Percentiles rank a stretch among this genome's conserved stretches.
Evolutionary conservation across 176 grass and related monocot species (phyloP).

Genomic region (Pharus latifolius): DNA sequence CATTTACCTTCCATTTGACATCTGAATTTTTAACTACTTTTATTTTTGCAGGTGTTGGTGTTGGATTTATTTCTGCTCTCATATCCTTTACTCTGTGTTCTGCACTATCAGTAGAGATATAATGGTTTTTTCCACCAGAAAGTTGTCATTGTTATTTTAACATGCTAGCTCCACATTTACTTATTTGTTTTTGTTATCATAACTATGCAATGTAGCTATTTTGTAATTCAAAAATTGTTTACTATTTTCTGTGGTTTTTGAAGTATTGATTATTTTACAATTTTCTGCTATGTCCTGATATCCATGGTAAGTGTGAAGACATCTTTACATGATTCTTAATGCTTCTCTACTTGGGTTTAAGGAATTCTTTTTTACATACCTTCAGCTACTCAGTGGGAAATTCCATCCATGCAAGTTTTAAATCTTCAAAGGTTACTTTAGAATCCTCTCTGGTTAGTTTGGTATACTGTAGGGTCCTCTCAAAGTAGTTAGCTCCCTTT

Average conservation of each 20-base stretch:
- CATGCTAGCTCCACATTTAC: too few relatives aligned
- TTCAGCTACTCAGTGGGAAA: too few relatives aligned
- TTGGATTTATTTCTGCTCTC: conserved; percentile 53
- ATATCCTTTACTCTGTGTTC: conserved; percentile 32
- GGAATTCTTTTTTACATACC: too few relatives aligned
- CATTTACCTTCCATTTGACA: background rate
- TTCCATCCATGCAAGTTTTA: too few relatives aligned
- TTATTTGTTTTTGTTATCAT: background rate
- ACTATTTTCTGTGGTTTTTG: background rate
- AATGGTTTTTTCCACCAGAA: background rate
- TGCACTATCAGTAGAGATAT: background rate
- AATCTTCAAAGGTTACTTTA: too few relatives aligned
- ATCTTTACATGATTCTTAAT: too few relatives aligned
- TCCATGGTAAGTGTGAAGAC: too few relatives aligned
- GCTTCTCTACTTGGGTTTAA: too few relatives aligned
- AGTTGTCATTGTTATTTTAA: background rate
- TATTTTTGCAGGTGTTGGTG: conserved; percentile 30
- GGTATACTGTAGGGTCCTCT: background rate
- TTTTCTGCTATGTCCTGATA: background rate
- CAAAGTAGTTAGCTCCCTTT: background rate
- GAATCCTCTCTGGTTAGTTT: too few relatives aligned
- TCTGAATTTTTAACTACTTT: background rate
- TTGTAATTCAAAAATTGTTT: background rate
- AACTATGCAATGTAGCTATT: background rate
- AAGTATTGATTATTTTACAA: background rate